Evolutionary conservation across 805 yeast genomes (phyloP), one percentile per base, ranked within the genome.

Genomic region (Myxozyma mucilagina): DNA sequence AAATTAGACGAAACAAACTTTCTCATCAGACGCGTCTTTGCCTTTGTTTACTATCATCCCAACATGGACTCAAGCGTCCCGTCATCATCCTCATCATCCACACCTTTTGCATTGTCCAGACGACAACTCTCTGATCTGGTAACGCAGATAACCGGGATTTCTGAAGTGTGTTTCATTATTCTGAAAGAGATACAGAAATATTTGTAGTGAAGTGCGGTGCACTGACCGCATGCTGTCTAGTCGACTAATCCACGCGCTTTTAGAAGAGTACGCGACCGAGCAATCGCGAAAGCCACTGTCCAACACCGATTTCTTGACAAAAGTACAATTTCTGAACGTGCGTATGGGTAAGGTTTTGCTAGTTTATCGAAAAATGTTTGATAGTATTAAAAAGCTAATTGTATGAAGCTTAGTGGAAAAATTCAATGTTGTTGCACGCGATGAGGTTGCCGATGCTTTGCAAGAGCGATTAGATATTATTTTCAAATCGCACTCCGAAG

Each of bases 351-450:
- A 29, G 61, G 10, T 10, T 10, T 31, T 8, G 34, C 9, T 51
- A 11, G 11, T 13, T 10, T 20, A 18, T 29, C n/a, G 7, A 16
- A 3, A 11, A 34, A 29, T 49, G 34, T 7, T 18, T 35, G 32
- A 9, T 18, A 11, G 29, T 18, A 20, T 11, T 7, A 14, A 18
- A 18, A 16, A 20, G 8, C 20, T 11, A 14, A 14, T n/a, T 11
- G 18, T n/a, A 4, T 29, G 11, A 31, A 65, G 69, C 3, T 53
- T 72, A 8, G 63, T 63, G 8, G 73, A 72, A 59, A 70, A 70
- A 36, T 69, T 68, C 47, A 59, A 57, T 18, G 70, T 74, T 5
- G 49, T 66, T 1, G 76, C 74, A 8, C 67, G 74, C 29, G 61
- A 63, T 31, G 73, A 71, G 14, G 56, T 73, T 11, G 70, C 76